Evolutionary conservation across 164 flowering plant species (phyloP).

Genomic region (Platanus orientalis): DNA sequence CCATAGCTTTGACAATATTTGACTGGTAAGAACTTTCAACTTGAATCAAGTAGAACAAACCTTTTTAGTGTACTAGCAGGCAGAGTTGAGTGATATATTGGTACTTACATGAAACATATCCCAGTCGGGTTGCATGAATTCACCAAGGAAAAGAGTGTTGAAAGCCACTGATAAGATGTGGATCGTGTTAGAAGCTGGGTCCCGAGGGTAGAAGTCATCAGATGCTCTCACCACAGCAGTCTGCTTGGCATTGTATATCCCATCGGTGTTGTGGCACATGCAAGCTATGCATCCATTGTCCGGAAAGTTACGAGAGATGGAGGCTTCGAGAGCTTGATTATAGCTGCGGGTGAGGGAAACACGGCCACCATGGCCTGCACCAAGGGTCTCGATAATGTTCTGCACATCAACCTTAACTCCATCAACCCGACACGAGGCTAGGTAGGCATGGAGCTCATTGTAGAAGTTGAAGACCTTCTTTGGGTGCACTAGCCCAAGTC

Average conservation of each 20-base stretch:
- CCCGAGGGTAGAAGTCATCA: conserved; percentile 89
- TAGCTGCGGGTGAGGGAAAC: conserved; percentile 84
- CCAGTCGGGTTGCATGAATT: too few species aligned
- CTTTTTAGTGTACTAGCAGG: too few species aligned
- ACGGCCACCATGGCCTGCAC: conserved; percentile 89
- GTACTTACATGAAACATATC: too few species aligned
- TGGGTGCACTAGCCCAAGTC: conserved; percentile 84
- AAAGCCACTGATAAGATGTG: conserved; percentile 93
- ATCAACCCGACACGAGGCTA: conserved; percentile 87
- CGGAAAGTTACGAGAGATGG: conserved; percentile 68
- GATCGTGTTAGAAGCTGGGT: conserved; percentile 95
- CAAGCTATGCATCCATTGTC: conserved; percentile 93
- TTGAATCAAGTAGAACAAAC: too few species aligned
- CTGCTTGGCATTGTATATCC: conserved; percentile 81
- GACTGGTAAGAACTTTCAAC: too few species aligned
- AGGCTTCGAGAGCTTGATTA: conserved; percentile 70
- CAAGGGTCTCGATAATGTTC: conserved; percentile 87
- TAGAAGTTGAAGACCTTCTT: too few species aligned
- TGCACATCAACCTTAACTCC: conserved; percentile 97
- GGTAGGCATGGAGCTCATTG: conserved; percentile 89
- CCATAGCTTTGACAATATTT: too few species aligned
- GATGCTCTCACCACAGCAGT: conserved; percentile 93
- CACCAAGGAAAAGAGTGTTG: too few species aligned
- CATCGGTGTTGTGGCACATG: conserved; percentile 92
- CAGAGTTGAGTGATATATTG: too few species aligned